Percentiles rank a stretch among this genome's conserved stretches.
These are phyloP conservation scores for Prunus mira DNA, from an alignment of 306 rosid species.

Conservation along the genomic window DNA sequence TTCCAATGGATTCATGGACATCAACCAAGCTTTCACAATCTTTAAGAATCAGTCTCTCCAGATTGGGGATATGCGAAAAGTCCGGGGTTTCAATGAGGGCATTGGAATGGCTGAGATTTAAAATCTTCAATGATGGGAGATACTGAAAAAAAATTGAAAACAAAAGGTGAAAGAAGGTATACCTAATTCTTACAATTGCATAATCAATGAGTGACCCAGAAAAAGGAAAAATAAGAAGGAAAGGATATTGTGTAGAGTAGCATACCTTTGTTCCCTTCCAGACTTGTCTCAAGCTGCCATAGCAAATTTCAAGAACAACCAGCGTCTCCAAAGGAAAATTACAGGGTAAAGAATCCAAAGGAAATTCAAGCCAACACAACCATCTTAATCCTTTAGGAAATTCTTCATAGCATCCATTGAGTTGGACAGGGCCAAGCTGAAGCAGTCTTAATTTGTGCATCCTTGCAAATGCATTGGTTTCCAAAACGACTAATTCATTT, in stretches of 20 bases:
- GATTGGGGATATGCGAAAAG: not conserved
- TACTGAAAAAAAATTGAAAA: not conserved
- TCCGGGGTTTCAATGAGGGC: not conserved
- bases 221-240: not conserved
- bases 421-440: not conserved
- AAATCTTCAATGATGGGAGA: slow-evolving; percentile 9
- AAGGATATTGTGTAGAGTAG: not conserved
- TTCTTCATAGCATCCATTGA: not conserved
- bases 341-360: not conserved
- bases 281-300: not conserved
- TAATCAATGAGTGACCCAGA: too few species aligned
- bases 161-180: not conserved
- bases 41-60: slow-evolving; percentile 6
- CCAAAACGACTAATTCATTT: not conserved
- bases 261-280: not conserved
- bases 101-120: slow-evolving; percentile 20
- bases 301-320: slow-evolving; percentile 17
- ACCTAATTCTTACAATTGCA: not conserved
- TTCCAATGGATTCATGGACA: slow-evolving; percentile 13
- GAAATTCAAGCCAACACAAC: slow-evolving; percentile 9
- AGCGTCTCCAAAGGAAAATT: not conserved
- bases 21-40: not conserved
- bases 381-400: not conserved
- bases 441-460: not conserved
- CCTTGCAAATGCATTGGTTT: not conserved